Evolutionary conservation across 2,329 filamentous ascomycete genomes (phyloP).

Genomic region (Botrytis tulipae): DNA sequence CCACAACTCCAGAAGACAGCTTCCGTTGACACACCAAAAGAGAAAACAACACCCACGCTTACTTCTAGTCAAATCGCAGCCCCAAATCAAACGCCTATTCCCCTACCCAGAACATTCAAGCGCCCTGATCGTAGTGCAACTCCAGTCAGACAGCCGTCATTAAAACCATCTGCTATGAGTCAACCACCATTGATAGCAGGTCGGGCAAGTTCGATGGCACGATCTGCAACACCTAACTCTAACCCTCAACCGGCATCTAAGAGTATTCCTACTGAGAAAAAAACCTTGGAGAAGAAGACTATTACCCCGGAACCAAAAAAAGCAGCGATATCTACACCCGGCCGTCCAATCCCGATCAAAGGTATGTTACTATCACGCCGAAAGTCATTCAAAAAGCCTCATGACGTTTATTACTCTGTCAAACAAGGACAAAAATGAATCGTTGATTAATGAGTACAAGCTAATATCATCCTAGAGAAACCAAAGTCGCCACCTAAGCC

Average conservation of each 20-base stretch:
- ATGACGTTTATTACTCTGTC: not conserved
- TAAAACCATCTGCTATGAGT: constrained; percentile 11
- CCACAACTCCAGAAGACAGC: constrained; percentile 9
- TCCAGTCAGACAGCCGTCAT: not conserved
- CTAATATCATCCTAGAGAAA: constrained; percentile 13
- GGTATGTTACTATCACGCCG: constrained; percentile 3
- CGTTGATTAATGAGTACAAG: not conserved
- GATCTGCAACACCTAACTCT: constrained; percentile 13
- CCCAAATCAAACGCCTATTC: constrained; percentile 14
- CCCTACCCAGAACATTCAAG: constrained; percentile 14
- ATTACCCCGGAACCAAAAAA: constrained; percentile 9
- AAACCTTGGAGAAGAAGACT: not conserved
- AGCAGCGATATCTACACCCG: not conserved
- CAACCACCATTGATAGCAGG: constrained; percentile 14
- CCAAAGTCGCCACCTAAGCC: constrained; percentile 3
- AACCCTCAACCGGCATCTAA: not conserved
- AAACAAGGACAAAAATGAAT: not conserved
- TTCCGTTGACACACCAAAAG: not conserved
- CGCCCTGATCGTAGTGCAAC: constrained; percentile 14
- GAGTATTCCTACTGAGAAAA: not conserved
- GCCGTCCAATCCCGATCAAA: not conserved
- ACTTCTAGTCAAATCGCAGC: constrained; percentile 5
- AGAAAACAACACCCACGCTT: not conserved
- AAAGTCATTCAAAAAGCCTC: not conserved
- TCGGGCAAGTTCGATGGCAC: not conserved